Base-by-base conservation (phyloP, 768 basidiomycete species). In the Basidioascus undulatus region DNA sequence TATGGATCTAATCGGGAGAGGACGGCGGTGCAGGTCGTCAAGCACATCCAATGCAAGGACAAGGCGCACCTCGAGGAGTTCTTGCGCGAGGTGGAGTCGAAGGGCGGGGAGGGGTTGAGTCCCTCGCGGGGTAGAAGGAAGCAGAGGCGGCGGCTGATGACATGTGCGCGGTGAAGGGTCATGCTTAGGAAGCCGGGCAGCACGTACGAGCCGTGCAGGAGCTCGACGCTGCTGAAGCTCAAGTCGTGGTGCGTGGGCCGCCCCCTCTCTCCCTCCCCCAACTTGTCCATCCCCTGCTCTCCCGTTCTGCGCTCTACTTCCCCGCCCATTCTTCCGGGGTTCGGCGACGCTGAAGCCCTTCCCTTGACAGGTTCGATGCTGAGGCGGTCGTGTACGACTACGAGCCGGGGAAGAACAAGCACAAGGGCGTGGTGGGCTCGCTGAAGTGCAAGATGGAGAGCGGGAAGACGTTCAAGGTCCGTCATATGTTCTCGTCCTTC, bases 191-290 rank as follows among this genome's bases (percentile, higher is more conserved):
- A 50, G 26, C 35, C 46, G 12, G 31, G 21, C 1, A 46, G 44
- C 1, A 13, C 16, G 15, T 52, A 52, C 35, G 45, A 41, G 10
- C 24, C 23, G 18, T 44, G 45, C 41, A 47, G 51, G 19, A 44
- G 42, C 9, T 18, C 20, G 10, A 46, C 46, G 20, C 39, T 52
- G 4, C 44, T 50, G 31, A 52, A 52, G 31, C 43, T 52, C 46
- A 52, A 51, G 37, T 36, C n/a, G 47, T 46, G 8, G 49, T 53
- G 46, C n/a, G n/a, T n/a, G n/a, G n/a, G n/a, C n/a, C n/a, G n/a
- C n/a, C n/a, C n/a, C n/a, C n/a, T n/a, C n/a, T n/a, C n/a, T n/a
- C n/a, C n/a, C n/a, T n/a, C n/a, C n/a, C n/a, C n/a, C n/a, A n/a
- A n/a, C n/a, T n/a, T n/a, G n/a, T n/a, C n/a, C n/a, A n/a, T n/a